Evolutionary conservation across 495 filamentous ascomycete species (phyloP), one percentile per base, ranked within the genome.

Genomic region (Achaetomiella virescens): DNA sequence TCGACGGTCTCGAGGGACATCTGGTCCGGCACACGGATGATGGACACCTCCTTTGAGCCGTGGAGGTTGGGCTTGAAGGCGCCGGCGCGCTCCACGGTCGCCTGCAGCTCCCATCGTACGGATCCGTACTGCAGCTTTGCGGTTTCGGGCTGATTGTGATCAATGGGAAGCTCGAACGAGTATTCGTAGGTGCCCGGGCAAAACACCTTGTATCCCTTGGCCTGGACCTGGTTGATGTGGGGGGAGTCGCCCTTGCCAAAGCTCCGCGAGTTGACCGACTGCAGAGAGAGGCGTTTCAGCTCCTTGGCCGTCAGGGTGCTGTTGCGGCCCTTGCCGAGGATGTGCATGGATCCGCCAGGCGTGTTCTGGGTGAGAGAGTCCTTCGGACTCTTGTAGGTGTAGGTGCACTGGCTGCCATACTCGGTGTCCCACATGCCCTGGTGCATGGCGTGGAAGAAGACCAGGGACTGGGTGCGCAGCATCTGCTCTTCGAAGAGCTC

Each of bases 1-100:
- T 98, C 93, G 24, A 91, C 84, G 70, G 90, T 88, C 65, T 98
- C 95, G 47, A 97, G 74, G 5, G 92, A 97, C 46, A 91, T 82
- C 73, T 97, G 90, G 17, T 92, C 84, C 0, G 93, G 93, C 1
- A 92, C 85, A 15, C 93, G 85, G 25, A 98, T 88, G 42, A 98
- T 81, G 4, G 80, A 81, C 10, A 98, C 84, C 66, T 97, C 95
- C 68, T 89, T 87, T 14, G 74, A 79, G 18, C 93, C 93, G 35
- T 89, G 76, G 2, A 98, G 80, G 60, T 96, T 97, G 21, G 90
- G 82, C 58, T 91, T 88, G 73, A 98, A 97, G 4, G 92, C 88
- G 2, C 95, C 95, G 2, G 91, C 83, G 52, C 93, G 84, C 71
- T 96, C 92, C 8, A 97, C 85, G 27, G 82, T 80, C 1, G 89